Evolutionary conservation across 108 stramenopile species (phyloP).

Genomic region (Cyclostephanos tholiformis): DNA sequence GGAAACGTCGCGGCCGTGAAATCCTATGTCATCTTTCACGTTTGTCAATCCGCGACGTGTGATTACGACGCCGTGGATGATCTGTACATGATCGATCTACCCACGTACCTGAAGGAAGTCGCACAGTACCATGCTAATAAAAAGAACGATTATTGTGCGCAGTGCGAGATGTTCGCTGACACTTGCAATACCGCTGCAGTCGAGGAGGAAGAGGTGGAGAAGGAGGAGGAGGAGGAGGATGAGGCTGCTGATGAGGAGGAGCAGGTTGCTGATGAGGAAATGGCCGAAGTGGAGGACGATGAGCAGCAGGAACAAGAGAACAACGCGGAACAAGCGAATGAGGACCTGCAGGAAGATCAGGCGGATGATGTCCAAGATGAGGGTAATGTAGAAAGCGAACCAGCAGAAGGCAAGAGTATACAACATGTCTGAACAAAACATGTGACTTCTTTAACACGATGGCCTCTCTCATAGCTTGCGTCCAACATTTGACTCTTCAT

Average conservation of each 20-base stretch:
- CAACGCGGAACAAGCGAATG: conserved; percentile 18
- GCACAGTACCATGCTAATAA: conserved; percentile 52
- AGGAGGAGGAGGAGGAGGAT: conserved; percentile 32
- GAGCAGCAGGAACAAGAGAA: conserved; percentile 19
- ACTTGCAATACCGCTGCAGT: conserved; percentile 52
- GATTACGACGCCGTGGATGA: conserved; percentile 55
- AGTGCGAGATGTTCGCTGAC: conserved; percentile 55
- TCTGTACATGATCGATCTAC: conserved; percentile 60
- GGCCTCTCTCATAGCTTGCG: background rate
- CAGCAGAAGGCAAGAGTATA: background rate
- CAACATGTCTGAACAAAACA: background rate
- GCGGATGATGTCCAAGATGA: conserved; percentile 8
- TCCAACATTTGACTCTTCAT: background rate
- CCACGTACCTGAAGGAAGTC: conserved; percentile 54
- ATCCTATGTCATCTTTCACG: conserved; percentile 66
- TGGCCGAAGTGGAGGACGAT: background rate
- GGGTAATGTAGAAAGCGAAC: conserved; percentile 1
- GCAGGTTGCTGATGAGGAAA: no score
- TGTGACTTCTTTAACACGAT: background rate
- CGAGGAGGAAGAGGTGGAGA: conserved; percentile 34
- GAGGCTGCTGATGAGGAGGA: conserved; percentile 11
- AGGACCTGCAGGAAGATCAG: conserved; percentile 7
- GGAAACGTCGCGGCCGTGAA: conserved; percentile 53
- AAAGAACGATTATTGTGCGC: conserved; percentile 55
- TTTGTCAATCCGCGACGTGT: conserved; percentile 55